Percentiles rank a stretch among this genome's conserved stretches.
These are phyloP conservation scores for Plasmodium fragile DNA, from an alignment of 169 alveolate genomes.

Conservation along the genomic window DNA sequence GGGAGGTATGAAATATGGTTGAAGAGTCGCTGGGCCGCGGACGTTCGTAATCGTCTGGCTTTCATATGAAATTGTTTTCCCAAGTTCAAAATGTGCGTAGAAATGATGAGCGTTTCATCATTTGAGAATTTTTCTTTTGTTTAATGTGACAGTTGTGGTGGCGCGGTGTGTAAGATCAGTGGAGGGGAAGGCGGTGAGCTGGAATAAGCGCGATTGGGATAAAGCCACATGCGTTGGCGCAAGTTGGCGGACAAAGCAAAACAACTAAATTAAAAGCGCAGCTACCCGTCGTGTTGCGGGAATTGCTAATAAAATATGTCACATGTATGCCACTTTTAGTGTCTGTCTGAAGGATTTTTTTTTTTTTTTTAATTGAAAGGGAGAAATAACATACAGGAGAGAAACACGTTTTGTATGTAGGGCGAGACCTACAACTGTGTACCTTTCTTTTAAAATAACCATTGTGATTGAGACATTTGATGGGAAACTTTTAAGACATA, in stretches of 20 bases:
- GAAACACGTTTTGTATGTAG: background rate
- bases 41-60: background rate
- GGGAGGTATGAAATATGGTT: background rate
- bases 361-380: background rate
- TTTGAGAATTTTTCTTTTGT: background rate
- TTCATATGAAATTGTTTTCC: constrained; percentile 10
- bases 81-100: constrained; percentile 7
- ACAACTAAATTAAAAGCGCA: background rate
- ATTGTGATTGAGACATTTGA: background rate
- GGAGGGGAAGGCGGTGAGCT: background rate
- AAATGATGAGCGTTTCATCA: background rate
- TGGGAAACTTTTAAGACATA: background rate
- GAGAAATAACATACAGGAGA: background rate
- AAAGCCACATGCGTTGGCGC: background rate
- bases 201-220: background rate
- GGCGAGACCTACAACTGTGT: background rate
- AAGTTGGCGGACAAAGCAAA: background rate
- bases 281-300: background rate
- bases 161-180: constrained; percentile 2
- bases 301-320: background rate
- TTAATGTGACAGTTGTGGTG: background rate
- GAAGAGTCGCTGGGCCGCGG: background rate
- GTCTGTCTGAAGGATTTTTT: background rate
- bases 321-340: background rate
- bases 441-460: background rate